phyloP scores from a whole-genome alignment of 2,329 filamentous ascomycete genomes.

The Hymenoscyphus infarciens region DNA sequence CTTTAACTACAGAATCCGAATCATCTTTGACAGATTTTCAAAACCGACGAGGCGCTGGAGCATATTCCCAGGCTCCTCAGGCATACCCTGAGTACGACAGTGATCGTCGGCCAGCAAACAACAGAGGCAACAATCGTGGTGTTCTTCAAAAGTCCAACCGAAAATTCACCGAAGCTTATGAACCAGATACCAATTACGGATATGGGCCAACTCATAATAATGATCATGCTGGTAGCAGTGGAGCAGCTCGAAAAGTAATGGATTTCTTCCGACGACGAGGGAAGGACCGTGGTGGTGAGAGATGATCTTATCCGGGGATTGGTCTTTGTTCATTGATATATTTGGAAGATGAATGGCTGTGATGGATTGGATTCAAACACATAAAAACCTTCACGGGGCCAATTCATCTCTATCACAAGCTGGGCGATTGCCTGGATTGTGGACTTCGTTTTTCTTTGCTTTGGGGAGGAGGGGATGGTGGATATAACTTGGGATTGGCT shows the following conservation, averaged over 20 bases:
- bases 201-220: slow-evolving; percentile 50
- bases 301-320: slow-evolving; percentile 28
- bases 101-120: slow-evolving; percentile 20
- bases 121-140: slow-evolving; percentile 41
- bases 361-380: slow-evolving; percentile 14
- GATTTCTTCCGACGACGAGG: slow-evolving; percentile 92
- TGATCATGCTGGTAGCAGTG: slow-evolving; percentile 73
- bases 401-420: slow-evolving; percentile 3
- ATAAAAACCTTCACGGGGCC: slow-evolving; percentile 6
- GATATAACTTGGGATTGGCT: slow-evolving; percentile 1
- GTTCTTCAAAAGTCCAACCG: slow-evolving; percentile 82
- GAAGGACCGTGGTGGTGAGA: slow-evolving; percentile 49
- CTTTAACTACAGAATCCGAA: slow-evolving; percentile 32
- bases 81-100: slow-evolving; percentile 26
- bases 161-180: slow-evolving; percentile 83
- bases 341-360: slow-evolving; percentile 27
- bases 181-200: slow-evolving; percentile 64
- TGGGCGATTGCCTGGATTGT: not conserved
- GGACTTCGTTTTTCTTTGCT: slow-evolving; percentile 3
- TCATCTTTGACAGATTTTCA: slow-evolving; percentile 30
- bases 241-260: slow-evolving; percentile 90
- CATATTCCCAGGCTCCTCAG: slow-evolving; percentile 27
- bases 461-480: slow-evolving; percentile 1
- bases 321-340: slow-evolving; percentile 5
- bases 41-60: slow-evolving; percentile 20